These are phyloP conservation scores for Fulvia fulva DNA, from an alignment of 2,329 filamentous ascomycete genomes.

Conservation along the genomic window DNA sequence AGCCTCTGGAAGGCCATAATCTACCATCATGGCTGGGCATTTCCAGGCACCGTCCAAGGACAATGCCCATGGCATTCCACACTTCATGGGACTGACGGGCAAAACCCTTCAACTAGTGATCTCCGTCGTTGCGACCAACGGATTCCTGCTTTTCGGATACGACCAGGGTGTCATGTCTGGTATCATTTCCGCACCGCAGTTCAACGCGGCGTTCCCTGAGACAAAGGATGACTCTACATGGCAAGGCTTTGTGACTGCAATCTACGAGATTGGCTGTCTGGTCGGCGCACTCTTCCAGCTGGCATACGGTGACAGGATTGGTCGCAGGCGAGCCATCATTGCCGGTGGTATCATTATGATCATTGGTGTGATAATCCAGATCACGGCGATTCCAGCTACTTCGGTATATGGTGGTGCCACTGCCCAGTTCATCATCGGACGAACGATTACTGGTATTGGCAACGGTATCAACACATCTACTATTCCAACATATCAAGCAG, in stretches of 20 bases:
- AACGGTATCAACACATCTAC: constrained; percentile 56
- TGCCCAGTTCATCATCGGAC: constrained; percentile 52
- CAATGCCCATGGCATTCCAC: constrained; percentile 36
- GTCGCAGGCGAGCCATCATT: constrained; percentile 43
- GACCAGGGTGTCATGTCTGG: constrained; percentile 37
- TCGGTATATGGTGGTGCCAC: constrained; percentile 31
- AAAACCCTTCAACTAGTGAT: constrained; percentile 54
- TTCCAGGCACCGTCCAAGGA: constrained; percentile 19
- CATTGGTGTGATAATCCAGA: constrained; percentile 41
- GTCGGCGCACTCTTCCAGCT: constrained; percentile 40
- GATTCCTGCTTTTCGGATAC: constrained; percentile 40
- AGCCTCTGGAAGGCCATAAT: constrained; percentile 10
- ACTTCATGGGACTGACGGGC: constrained; percentile 58
- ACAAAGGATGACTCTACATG: constrained; percentile 42
- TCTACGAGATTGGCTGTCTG: constrained; percentile 51
- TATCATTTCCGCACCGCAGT: constrained; percentile 38
- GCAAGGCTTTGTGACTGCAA: constrained; percentile 50
- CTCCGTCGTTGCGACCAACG: constrained; percentile 61
- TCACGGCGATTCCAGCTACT: constrained; percentile 29
- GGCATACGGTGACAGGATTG: constrained; percentile 39
- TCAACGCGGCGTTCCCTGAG: constrained; percentile 36
- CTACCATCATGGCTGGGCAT: constrained; percentile 8
- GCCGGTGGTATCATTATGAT: constrained; percentile 42
- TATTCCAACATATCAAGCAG: constrained; percentile 53
- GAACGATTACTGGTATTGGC: constrained; percentile 51